Evolutionary conservation across 1,284 basidiomycete genomes (phyloP), one percentile per base, ranked within the genome.

Genomic region (Sanghuangporus weigelae): DNA sequence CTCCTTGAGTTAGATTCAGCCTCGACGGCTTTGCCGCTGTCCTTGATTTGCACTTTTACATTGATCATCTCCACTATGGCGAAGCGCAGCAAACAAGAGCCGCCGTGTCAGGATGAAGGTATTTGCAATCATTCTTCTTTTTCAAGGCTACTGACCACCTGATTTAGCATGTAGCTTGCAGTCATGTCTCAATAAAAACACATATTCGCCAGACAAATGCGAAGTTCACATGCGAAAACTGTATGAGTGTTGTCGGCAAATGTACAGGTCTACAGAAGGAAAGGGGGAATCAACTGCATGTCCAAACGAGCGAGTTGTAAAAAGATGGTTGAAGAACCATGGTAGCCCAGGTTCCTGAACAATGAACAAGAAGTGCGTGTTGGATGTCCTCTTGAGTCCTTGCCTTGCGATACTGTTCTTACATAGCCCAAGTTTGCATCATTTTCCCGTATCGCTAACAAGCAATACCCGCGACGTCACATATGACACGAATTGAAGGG

Each of bases 191-290:
- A 78, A 79, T 64, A 84, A 80, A 67, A 81, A 89, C 72, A 87
- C 83, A 0, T 90, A 88, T 68, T 68, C 68, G 1, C 87, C 85
- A 0, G 84, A 87, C 19, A 84, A 80, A 67, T 90, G 88, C 69
- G 76, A 85, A 48, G 69, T 73, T 3, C 72, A 80, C 12, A 69
- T 90, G 35, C 74, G 80, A 51, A 77, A 74, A 39, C 74, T 89
- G 19, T 88, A 89, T 68, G 70, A 76, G 64, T 88, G 86, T 69
- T 89, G 86, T 68, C 76, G 81, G 51, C 63, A 71, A 40, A 81
- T 89, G 78, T 86, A 89, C 71, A 73, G 79, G 2, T 62, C 71
- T 50, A 75, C 71, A 3, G 70, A 71, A n/a, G 74, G 68, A 21
- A 74, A 77, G 56, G 79, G 75, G 7, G 77, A 82, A 65, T 86